These are phyloP conservation scores for Wallacemonas sp. DNA, from an alignment of 208 protist species.

Conservation along the genomic window DNA sequence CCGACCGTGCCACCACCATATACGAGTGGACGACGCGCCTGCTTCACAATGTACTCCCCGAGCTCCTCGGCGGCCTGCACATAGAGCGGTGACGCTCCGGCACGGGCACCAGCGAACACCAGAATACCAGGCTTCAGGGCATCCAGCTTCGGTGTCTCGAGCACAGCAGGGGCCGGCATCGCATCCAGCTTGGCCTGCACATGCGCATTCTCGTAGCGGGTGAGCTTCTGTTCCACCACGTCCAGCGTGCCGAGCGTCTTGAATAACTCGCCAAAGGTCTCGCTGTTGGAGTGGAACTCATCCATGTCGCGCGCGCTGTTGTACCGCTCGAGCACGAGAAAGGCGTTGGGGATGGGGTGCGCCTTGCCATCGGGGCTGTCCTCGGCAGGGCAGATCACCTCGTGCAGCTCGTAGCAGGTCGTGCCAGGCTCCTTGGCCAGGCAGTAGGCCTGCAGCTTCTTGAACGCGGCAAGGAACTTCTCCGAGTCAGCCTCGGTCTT, in stretches of 20 bases:
- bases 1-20: slow-evolving; percentile 84
- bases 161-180: slow-evolving; percentile 3
- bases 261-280: slow-evolving; percentile 37
- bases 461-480: slow-evolving; percentile 47
- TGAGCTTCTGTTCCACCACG: slow-evolving; percentile 30
- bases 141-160: slow-evolving; percentile 24
- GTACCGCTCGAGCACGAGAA: slow-evolving; percentile 68
- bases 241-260: slow-evolving; percentile 25
- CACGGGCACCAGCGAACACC: slow-evolving; percentile 67
- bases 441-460: slow-evolving; percentile 43
- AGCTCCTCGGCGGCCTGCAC: slow-evolving; percentile 43
- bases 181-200: slow-evolving; percentile 18
- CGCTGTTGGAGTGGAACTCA: slow-evolving; percentile 52
- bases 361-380: slow-evolving; percentile 21
- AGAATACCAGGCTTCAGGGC: slow-evolving; percentile 61
- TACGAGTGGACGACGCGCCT: slow-evolving; percentile 44
- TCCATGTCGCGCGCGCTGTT: slow-evolving; percentile 31
- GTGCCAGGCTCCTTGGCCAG: slow-evolving; percentile 60
- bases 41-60: slow-evolving; percentile 44
- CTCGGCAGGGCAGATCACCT: slow-evolving; percentile 32
- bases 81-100: slow-evolving; percentile 47
- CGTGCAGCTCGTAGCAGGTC: slow-evolving; percentile 70
- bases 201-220: slow-evolving; percentile 23
- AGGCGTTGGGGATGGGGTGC: slow-evolving; percentile 27
- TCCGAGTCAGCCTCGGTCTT: slow-evolving; percentile 31